Evolutionary conservation across 179 eudicot genomes (phyloP), one percentile per base, ranked within the genome.

Genomic region (Sideroxylon spinosum): DNA sequence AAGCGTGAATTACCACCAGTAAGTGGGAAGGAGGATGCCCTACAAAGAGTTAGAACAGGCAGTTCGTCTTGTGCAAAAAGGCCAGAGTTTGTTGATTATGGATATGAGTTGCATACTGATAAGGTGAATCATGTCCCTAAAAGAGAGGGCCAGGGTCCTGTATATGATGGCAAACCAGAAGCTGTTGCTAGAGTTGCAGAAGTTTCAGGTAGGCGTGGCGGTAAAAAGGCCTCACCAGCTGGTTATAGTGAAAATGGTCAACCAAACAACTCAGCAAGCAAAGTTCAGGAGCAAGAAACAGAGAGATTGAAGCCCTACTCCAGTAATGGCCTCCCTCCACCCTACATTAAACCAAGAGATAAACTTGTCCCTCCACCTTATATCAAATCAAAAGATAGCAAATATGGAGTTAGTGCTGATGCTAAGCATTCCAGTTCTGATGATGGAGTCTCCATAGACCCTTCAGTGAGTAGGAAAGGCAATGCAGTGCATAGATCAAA

Each of bases 351-450:
- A 78, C 71, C 80, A 11, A 88, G 83, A 32, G 83, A 85, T 77
- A 87, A 79, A 49, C 61, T 73, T 28, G 71, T 88, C 78, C 94
- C 92, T 64, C 97, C 97, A 50, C 96, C 96, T 14, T 94, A 91
- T 84, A 79, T 84, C 55, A 93, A 90, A 84, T 85, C 90, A 7
- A 81, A 75, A 71, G 90, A 76, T 68, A 80, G 78, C 81, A 88
- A 84, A 79, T 77, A 81, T 25, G 82, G 73, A 62, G 66, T 60
- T 25, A 65, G 62, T 82, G 53, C 20, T 68, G 73, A 78, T 68
- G 57, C 80, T 65, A 59, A 67, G 75, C 76, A 72, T 78, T 29
- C 52, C 2, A 73, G 32, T 81, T 60, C 74, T 23, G 76, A 87
- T 9, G 59, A 13, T 49, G 82, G 63, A 22, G 81, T 68, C 17